A percentile compares a stretch with the other conserved stretches of the same genome.
These are phyloP conservation scores for Chrysosporium keratinophilum DNA, from an alignment of 2,329 filamentous ascomycete genomes.

Conservation along the genomic window DNA sequence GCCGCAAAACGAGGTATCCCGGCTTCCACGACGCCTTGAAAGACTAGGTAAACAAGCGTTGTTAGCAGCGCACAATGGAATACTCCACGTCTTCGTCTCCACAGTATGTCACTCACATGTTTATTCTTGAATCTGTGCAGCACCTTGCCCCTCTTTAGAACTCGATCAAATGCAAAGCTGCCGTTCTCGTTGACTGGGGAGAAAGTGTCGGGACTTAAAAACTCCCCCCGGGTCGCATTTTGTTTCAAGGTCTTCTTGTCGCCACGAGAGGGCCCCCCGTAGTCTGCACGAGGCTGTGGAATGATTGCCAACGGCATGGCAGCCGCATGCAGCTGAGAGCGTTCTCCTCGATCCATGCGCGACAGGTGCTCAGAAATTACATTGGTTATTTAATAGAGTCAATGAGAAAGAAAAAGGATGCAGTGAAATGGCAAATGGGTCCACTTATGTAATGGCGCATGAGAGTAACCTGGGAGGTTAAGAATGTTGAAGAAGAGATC, in stretches of 20 bases:
- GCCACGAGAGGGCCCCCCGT: not conserved
- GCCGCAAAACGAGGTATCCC: conserved; percentile 78
- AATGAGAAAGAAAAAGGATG: not conserved
- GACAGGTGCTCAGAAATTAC: not conserved
- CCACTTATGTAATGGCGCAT: too few relatives aligned
- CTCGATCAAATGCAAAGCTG: conserved; percentile 89
- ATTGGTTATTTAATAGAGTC: not conserved
- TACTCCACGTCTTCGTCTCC: not conserved
- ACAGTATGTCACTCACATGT: conserved; percentile 51
- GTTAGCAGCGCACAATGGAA: not conserved
- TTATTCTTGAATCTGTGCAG: conserved; percentile 87
- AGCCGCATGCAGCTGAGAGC: not conserved
- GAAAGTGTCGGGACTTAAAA: conserved; percentile 53
- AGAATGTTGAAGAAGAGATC: not conserved
- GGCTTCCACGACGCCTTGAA: conserved; percentile 72
- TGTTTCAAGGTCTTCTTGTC: conserved; percentile 7
- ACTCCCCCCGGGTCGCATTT: conserved; percentile 31
- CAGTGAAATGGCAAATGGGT: not conserved
- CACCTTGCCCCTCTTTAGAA: conserved; percentile 79
- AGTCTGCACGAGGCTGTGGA: not conserved
- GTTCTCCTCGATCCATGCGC: conserved; percentile 3
- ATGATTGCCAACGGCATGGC: conserved; percentile 7
- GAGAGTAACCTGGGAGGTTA: not conserved
- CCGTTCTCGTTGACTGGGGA: conserved; percentile 90
- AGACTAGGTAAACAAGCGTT: conserved; percentile 20